These are phyloP conservation scores for Nicotiana attenuata DNA, from an alignment of 257 asterid species.

Conservation along the genomic window DNA sequence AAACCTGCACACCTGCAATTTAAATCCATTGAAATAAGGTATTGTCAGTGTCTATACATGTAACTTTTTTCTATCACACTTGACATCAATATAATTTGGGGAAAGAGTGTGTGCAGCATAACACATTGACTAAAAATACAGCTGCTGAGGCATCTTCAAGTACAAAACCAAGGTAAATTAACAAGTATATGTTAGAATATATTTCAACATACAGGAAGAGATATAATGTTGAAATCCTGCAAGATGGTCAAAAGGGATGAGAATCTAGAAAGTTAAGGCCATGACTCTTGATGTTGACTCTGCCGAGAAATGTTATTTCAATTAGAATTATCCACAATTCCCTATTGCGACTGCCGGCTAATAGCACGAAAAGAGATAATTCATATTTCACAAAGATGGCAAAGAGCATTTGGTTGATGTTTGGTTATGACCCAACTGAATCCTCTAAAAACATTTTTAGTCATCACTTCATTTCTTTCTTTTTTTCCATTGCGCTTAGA, in stretches of 20 bases:
- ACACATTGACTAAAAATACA: neutral
- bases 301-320: neutral
- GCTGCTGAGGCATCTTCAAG: slow-evolving; percentile 1
- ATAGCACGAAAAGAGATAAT: neutral
- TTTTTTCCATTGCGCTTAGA: neutral
- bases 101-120: neutral
- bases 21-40: slow-evolving; percentile 1
- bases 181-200: neutral
- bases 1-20: slow-evolving; percentile 74
- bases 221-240: neutral
- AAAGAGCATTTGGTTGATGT: neutral
- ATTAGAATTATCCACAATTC: neutral
- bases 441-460: neutral
- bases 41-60: neutral
- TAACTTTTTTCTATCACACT: neutral
- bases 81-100: neutral
- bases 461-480: neutral
- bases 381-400: neutral
- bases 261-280: neutral
- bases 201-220: neutral
- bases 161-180: neutral
- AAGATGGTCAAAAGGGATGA: neutral
- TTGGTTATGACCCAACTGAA: neutral
- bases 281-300: neutral
- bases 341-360: neutral